phyloP scores from a whole-genome alignment of 2,329 filamentous ascomycete species.

The Ascochyta clinopodiicola region DNA sequence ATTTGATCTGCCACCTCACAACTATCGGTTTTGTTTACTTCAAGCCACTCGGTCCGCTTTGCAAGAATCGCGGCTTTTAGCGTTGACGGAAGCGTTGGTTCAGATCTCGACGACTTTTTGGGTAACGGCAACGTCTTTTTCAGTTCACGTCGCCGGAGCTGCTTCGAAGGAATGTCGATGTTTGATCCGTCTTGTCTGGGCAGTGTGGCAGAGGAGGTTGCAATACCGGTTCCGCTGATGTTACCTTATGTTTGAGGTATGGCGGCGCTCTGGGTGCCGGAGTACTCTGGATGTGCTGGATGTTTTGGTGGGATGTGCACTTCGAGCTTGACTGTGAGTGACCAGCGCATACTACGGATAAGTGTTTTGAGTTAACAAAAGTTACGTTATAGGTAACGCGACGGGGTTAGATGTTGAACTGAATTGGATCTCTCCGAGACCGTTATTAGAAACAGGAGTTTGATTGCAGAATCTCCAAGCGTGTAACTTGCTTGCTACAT shows the following conservation, averaged over 20 bases:
- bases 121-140: not conserved
- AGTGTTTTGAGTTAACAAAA: not conserved
- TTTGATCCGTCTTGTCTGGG: not conserved
- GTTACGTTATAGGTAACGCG: not conserved
- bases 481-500: not conserved
- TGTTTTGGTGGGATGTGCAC: not conserved
- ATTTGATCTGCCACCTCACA: not conserved
- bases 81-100: not conserved
- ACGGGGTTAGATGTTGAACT: no score
- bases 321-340: not conserved
- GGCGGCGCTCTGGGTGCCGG: no score
- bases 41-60: slow-evolving; percentile 1
- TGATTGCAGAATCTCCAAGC: not conserved
- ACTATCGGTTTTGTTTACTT: not conserved
- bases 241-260: not conserved
- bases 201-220: not conserved
- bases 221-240: not conserved
- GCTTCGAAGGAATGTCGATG: not conserved
- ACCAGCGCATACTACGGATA: not conserved
- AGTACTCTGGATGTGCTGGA: not conserved
- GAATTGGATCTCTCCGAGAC: not conserved
- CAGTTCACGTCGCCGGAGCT: not conserved
- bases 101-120: not conserved
- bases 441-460: not conserved
- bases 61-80: not conserved